Base-by-base conservation (phyloP, 176 grass and related monocot genomes). In the Musa itinerans region DNA sequence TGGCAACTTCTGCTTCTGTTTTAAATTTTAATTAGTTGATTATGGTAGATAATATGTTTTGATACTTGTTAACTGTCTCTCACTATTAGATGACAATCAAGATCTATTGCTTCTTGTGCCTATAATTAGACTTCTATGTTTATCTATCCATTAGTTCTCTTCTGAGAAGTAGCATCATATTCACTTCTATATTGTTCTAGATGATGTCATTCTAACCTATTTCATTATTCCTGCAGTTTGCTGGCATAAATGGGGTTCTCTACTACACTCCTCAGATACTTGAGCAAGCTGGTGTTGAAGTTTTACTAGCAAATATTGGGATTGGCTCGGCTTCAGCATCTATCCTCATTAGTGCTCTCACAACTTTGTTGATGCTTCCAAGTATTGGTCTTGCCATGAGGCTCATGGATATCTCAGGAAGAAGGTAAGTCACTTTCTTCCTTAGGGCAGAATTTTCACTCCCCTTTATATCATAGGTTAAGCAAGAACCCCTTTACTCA, bases 191-290 rank as follows among this genome's bases (percentile, higher is more conserved):
- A 5, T 54, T 26, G 4, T 25, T 22, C 7, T 13, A 25, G 19
- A 49, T 23, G 13, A 23, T 62, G 21, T 29, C 15, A 48, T 8
- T 76, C 62, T 24, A 52, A 65, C 16, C n/a, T 54, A 21, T 59
- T 24, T 29, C 68, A 1, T 68, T 70, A 71, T 15, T 73, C 80
- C 6, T 80, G 75, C 86, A 99, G 96, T 92, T 99, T 91, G 88
- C 96, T 74, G 96, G 96, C 26, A 99, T 99, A 86, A 99, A 92
- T 20, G 96, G 96, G 53, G 96, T 99, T 82, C 88, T 99, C 12
- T 99, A 99, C 83, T 99, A 99, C 81, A 99, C 91, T 11, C 96
- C 96, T 76, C 96, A 99, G 78, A 99, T 99, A 53, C 90, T 99
- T 78, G 86, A 99, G 78, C 88, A 99, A 88, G 96, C 96, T 75